A percentile compares a stretch with the other conserved stretches of the same genome.
phyloP scores from a whole-genome alignment of 352 stramenopile genomes.

The Ophiocytium majus region DNA sequence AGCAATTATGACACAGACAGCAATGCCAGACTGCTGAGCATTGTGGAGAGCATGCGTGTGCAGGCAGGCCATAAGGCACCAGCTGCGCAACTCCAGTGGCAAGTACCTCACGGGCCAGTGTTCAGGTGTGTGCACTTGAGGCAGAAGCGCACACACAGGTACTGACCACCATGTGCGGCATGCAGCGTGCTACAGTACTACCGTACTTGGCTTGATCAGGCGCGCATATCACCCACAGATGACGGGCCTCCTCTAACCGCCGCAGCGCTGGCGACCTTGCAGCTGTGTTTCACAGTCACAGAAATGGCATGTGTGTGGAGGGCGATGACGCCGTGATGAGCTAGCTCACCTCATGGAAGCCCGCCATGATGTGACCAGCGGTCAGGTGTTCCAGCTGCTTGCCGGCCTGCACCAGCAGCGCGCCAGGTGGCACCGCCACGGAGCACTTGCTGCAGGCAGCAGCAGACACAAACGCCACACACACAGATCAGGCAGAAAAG shows the following conservation, averaged over 20 bases:
- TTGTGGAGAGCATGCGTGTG: not conserved
- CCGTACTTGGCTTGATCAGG: not conserved
- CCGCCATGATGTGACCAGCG: conserved; percentile 79
- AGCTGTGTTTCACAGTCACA: not conserved
- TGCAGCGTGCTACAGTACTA: not conserved
- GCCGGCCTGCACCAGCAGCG: conserved; percentile 77
- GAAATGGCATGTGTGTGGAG: not conserved
- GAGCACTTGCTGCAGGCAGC: conserved; percentile 64
- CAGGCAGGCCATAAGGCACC: not conserved
- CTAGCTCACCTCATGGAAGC: conserved; percentile 85
- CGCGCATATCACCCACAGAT: not conserved
- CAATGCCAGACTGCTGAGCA: not conserved
- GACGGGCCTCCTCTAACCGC: not conserved
- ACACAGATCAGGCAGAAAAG: too few relatives aligned
- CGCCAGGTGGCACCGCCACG: conserved; percentile 80
- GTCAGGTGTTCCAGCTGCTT: conserved; percentile 88
- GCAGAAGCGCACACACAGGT: too few relatives aligned
- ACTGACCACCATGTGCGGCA: not conserved
- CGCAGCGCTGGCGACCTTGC: not conserved
- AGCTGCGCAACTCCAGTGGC: not conserved
- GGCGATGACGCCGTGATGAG: too few relatives aligned
- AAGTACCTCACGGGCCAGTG: not conserved
- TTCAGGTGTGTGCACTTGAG: not conserved
- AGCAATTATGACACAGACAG: not conserved
- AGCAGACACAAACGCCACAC: too few relatives aligned